Conservation (phyloP, 2,329 filamentous ascomycete genomes). For the Emergomyces africanus region DNA sequence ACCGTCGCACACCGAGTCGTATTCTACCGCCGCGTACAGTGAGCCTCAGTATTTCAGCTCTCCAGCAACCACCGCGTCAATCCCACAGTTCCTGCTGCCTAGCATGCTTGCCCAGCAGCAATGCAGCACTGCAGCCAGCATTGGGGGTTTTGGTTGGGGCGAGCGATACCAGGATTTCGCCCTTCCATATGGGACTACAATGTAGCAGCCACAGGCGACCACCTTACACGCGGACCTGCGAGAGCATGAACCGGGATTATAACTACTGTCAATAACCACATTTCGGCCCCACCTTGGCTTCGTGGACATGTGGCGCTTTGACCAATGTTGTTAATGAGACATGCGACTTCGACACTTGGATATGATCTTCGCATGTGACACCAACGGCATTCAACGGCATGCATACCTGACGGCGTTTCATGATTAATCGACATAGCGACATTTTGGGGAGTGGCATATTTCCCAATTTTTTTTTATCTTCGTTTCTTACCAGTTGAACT, state of each 20-base stretch:
- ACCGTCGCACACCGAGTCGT: constrained; percentile 67
- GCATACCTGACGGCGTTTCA: constrained; percentile 44
- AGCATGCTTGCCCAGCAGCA: constrained; percentile 72
- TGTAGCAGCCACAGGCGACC: constrained; percentile 49
- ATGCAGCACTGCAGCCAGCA: constrained; percentile 67
- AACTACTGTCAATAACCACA: not conserved
- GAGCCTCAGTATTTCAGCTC: constrained; percentile 60
- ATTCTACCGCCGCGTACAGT: constrained; percentile 53
- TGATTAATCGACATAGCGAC: constrained; percentile 30
- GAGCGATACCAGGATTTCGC: constrained; percentile 75
- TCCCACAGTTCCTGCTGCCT: constrained; percentile 66
- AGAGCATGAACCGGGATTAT: constrained; percentile 7
- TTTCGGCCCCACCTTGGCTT: not conserved
- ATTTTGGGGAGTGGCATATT: constrained; percentile 22
- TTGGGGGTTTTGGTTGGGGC: constrained; percentile 66
- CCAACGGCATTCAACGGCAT: constrained; percentile 35
- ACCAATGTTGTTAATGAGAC: constrained; percentile 17
- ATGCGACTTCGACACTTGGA: constrained; percentile 23
- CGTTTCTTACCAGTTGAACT: constrained; percentile 23
- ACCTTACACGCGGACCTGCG: constrained; percentile 6
- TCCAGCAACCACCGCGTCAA: constrained; percentile 58
- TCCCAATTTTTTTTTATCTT: constrained; percentile 25
- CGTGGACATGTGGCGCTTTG: constrained; percentile 8
- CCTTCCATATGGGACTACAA: constrained; percentile 57
- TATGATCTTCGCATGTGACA: constrained; percentile 22